phyloP scores from a whole-genome alignment of 257 asterid genomes.

The Coffea eugenioides region DNA sequence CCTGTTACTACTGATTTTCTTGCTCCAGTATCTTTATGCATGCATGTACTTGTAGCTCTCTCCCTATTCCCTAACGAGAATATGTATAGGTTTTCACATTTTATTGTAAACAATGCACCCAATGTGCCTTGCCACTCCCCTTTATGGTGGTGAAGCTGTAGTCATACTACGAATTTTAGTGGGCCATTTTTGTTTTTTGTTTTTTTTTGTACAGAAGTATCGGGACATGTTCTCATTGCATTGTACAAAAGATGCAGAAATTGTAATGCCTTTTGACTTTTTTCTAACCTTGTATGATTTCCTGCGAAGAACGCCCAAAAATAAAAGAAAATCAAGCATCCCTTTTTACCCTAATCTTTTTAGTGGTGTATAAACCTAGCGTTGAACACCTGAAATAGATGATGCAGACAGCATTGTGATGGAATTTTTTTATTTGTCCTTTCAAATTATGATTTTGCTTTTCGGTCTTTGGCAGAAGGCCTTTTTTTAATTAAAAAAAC shows the following conservation, averaged over 20 bases:
- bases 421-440: too few relatives aligned
- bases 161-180: too few relatives aligned
- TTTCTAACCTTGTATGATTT: background rate
- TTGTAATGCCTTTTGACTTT: background rate
- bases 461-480: background rate
- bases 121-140: background rate
- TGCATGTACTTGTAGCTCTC: background rate
- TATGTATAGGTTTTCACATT: background rate
- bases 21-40: background rate
- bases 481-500: too few relatives aligned
- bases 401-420: background rate
- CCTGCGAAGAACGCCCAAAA: too few relatives aligned
- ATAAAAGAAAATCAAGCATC: background rate
- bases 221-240: background rate
- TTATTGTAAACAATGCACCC: background rate
- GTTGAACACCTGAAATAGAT: background rate
- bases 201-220: background rate
- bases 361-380: background rate
- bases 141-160: background rate
- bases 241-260: background rate
- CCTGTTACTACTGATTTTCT: background rate
- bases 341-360: background rate
- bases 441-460: too few relatives aligned
- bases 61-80: background rate
- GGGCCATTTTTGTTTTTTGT: background rate